Percentiles rank a stretch among this genome's conserved stretches.
Evolutionary conservation across 2,329 filamentous ascomycete genomes (phyloP).

Genomic region (Cryphonectria parasitica): DNA sequence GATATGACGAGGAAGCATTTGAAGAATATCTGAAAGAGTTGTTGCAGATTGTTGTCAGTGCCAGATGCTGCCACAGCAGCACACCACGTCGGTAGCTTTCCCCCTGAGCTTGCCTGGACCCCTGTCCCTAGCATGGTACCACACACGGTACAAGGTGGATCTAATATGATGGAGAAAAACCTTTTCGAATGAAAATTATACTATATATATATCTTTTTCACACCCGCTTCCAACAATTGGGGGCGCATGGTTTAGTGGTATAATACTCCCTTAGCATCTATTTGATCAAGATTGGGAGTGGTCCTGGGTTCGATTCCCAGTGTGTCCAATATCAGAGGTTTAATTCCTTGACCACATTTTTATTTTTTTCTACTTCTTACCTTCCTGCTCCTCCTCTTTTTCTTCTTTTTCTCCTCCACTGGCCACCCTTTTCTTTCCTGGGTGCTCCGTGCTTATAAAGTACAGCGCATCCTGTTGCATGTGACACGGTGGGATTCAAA

Average conservation of each 20-base stretch:
- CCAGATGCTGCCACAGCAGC: neutral
- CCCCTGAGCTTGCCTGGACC: conserved; percentile 13
- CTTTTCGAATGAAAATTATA: no score
- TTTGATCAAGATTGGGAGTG: neutral
- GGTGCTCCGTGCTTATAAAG: no score
- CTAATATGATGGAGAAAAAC: no score
- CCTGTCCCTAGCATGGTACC: neutral
- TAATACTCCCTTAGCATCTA: conserved; percentile 10
- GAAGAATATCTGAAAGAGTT: neutral
- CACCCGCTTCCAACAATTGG: neutral
- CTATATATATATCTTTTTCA: neutral
- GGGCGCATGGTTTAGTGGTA: conserved; percentile 15
- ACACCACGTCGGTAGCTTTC: neutral
- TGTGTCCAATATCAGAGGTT: neutral
- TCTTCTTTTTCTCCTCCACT: neutral
- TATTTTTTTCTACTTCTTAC: neutral
- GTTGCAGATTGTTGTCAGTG: conserved; percentile 16
- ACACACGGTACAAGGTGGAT: neutral
- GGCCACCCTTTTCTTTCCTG: no score
- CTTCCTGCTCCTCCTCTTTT: neutral
- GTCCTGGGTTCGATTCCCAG: conserved; percentile 15
- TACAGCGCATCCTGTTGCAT: no score
- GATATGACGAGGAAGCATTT: neutral
- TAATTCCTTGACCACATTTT: neutral
- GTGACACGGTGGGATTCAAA: no score